Evolutionary conservation across 2,329 filamentous ascomycete species (phyloP).

Genomic region (Pseudocercospora macadamiae): DNA sequence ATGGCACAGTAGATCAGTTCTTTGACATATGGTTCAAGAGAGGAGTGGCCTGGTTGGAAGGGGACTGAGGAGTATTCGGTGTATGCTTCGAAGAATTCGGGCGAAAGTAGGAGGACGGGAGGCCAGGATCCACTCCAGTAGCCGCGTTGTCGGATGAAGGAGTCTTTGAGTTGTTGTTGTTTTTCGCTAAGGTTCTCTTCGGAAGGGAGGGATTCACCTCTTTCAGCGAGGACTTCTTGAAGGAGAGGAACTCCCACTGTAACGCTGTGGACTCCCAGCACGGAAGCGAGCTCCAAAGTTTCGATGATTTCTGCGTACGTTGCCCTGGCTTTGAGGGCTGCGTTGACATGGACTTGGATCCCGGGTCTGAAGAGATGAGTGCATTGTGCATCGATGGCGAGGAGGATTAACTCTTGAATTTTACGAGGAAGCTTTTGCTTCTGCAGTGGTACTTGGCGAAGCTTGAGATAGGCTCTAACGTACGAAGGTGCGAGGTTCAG

Average conservation of each 20-base stretch:
- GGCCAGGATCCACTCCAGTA: conserved; percentile 31
- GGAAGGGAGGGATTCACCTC: background rate
- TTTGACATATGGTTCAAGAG: conserved; percentile 51
- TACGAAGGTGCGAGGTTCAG: conserved; percentile 13
- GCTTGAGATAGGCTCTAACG: conserved; percentile 17
- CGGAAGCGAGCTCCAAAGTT: conserved; percentile 48
- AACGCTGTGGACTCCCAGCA: conserved; percentile 52
- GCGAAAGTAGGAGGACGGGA: conserved; percentile 49
- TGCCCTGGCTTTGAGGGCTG: conserved; percentile 46
- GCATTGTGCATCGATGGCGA: conserved; percentile 49
- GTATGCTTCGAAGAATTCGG: conserved; percentile 54
- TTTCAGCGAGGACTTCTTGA: conserved; percentile 46
- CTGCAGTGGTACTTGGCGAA: conserved; percentile 32
- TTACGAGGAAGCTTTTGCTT: conserved; percentile 45
- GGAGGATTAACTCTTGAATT: conserved; percentile 46
- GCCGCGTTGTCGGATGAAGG: conserved; percentile 7
- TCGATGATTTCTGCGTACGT: conserved; percentile 49
- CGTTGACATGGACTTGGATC: conserved; percentile 45
- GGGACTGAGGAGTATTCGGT: conserved; percentile 51
- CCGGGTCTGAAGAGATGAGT: conserved; percentile 52
- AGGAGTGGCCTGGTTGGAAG: conserved; percentile 33
- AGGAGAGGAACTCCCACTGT: conserved; percentile 51
- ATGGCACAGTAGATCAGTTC: conserved; percentile 55
- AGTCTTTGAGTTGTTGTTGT: conserved; percentile 6
- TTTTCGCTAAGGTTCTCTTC: conserved; percentile 36